A percentile compares a stretch with the other conserved stretches of the same genome.
Conservation (phyloP, 345 rosid species). For the Punica granatum region DNA sequence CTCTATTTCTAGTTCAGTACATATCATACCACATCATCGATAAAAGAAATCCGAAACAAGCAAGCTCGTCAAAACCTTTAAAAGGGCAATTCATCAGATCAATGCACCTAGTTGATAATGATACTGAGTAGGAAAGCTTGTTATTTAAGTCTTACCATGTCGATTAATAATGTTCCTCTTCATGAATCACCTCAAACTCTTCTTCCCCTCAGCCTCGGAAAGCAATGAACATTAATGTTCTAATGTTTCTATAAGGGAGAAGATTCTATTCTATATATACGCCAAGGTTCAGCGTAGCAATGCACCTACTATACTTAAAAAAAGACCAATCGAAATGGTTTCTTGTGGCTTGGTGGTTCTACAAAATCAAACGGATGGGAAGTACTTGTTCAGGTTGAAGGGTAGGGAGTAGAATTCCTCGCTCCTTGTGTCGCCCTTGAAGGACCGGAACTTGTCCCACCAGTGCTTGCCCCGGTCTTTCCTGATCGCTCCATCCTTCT, state of each 20-base stretch:
- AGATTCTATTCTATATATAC: not conserved
- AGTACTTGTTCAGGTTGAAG: constrained; percentile 79
- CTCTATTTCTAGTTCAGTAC: not conserved
- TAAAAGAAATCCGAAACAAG: not conserved
- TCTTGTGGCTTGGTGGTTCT: not conserved
- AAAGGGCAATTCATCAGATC: not conserved
- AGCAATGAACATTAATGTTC: not conserved
- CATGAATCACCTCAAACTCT: not conserved
- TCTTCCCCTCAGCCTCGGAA: not conserved
- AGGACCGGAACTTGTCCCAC: constrained; percentile 84
- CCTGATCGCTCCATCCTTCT: constrained; percentile 40
- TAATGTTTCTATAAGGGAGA: not conserved
- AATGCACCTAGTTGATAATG: not conserved
- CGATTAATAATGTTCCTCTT: not conserved
- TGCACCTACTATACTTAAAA: not conserved
- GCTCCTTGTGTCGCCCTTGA: constrained; percentile 61
- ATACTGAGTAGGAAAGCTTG: not conserved
- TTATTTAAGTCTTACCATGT: not conserved
- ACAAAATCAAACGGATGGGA: constrained; percentile 60
- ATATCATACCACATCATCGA: not conserved
- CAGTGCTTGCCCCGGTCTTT: constrained; percentile 94
- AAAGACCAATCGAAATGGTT: not conserved
- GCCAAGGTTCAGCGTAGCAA: not conserved
- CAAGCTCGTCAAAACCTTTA: not conserved
- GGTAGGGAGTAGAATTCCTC: constrained; percentile 90